Percentiles rank a stretch among this genome's conserved stretches.
These are phyloP conservation scores for Vitis cinerea DNA, from an alignment of 164 flowering plant genomes.

Conservation along the genomic window DNA sequence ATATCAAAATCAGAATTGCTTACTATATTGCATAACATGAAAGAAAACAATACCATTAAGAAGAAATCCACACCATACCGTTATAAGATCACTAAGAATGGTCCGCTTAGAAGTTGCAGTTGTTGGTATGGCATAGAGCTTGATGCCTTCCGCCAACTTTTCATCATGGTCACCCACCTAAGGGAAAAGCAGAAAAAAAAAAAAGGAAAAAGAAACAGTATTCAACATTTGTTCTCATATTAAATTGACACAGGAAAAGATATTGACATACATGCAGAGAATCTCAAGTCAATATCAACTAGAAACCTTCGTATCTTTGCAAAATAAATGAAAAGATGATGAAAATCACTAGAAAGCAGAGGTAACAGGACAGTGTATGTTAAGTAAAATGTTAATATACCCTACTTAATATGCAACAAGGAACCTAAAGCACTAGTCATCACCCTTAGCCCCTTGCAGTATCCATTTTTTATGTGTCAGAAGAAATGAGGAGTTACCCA, in stretches of 20 bases:
- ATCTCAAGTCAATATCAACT: background rate
- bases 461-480: too few species aligned
- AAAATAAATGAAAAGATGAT: background rate
- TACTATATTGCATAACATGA: background rate
- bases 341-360: background rate
- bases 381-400: too few species aligned
- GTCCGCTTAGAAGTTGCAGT: slow-evolving; percentile 86
- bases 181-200: background rate
- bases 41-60: background rate
- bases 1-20: background rate
- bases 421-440: too few species aligned
- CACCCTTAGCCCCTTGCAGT: too few species aligned
- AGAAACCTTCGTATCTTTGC: background rate
- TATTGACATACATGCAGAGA: background rate
- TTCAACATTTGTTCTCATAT: background rate
- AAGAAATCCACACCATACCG: slow-evolving; percentile 40
- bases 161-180: slow-evolving; percentile 97
- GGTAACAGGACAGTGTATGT: too few species aligned
- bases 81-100: slow-evolving; percentile 82
- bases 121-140: slow-evolving; percentile 77
- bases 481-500: too few species aligned
- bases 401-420: too few species aligned
- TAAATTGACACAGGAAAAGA: background rate
- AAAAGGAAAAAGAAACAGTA: background rate
- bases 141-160: slow-evolving; percentile 95